phyloP scores from a whole-genome alignment of 2,329 filamentous ascomycete species.

The Stachybotrys chartarum region DNA sequence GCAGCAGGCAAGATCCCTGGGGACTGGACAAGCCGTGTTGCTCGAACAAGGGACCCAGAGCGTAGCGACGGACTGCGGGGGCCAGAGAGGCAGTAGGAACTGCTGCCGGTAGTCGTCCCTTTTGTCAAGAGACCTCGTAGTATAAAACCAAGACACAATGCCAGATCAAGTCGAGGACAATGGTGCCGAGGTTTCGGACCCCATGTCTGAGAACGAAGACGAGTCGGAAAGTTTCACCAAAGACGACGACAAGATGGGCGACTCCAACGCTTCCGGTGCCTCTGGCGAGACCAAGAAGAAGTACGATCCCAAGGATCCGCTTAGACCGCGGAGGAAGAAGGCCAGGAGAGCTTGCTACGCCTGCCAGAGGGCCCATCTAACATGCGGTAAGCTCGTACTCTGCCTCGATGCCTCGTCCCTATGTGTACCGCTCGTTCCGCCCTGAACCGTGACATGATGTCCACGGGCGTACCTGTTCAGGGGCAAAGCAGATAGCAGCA shows the following conservation, averaged over 20 bases:
- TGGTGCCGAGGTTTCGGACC: conserved; percentile 49
- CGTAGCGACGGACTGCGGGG: conserved; percentile 10
- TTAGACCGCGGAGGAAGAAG: conserved; percentile 88
- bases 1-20: neutral
- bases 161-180: conserved; percentile 46
- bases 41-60: conserved; percentile 3
- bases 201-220: conserved; percentile 51
- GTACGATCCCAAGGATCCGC: conserved; percentile 80
- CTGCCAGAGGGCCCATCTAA: conserved; percentile 94
- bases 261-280: conserved; percentile 37
- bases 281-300: conserved; percentile 56
- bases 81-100: conserved; percentile 9
- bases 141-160: conserved; percentile 51
- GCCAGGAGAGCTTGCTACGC: conserved; percentile 92
- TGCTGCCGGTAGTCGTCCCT: conserved; percentile 8
- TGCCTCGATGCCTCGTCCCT: neutral
- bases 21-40: neutral
- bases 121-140: neutral
- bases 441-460: neutral
- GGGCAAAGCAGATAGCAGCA: too few species aligned
- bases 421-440: neutral
- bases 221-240: conserved; percentile 39
- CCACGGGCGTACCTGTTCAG: neutral
- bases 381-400: conserved; percentile 71
- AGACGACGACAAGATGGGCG: conserved; percentile 44